phyloP scores from a whole-genome alignment of 352 stramenopile genomes.

The Phytophthora capsici region DNA sequence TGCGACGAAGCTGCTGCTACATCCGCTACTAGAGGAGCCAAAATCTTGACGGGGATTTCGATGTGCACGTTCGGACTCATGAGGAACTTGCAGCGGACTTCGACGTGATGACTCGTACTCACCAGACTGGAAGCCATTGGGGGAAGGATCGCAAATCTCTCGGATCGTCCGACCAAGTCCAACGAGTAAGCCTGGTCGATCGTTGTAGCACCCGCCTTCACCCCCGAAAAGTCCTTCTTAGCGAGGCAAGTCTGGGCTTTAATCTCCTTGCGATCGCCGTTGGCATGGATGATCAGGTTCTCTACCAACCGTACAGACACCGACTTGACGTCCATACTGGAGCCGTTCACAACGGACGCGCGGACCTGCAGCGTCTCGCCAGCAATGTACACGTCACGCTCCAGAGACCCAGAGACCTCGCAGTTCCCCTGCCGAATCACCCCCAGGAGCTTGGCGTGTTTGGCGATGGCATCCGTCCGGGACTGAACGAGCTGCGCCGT shows the following conservation, averaged over 20 bases:
- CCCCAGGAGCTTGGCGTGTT: constrained; percentile 29
- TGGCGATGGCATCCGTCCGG: constrained; percentile 8
- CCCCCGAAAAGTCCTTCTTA: constrained; percentile 23
- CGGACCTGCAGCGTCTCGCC: constrained; percentile 32
- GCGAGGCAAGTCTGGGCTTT: constrained; percentile 20
- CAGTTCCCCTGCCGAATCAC: constrained; percentile 33
- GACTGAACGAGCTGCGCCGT: constrained; percentile 25
- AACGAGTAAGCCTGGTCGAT: constrained; percentile 27
- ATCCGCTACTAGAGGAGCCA: constrained; percentile 7
- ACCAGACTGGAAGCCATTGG: constrained; percentile 25
- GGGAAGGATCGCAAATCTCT: constrained; percentile 20
- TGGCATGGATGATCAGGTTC: constrained; percentile 23
- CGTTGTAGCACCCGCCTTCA: constrained; percentile 21
- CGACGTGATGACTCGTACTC: constrained; percentile 18
- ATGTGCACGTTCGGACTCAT: constrained; percentile 34
- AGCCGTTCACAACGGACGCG: constrained; percentile 29
- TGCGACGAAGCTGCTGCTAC: constrained; percentile 10
- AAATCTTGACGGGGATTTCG: constrained; percentile 36
- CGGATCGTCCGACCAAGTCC: constrained; percentile 22
- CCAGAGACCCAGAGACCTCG: constrained; percentile 26
- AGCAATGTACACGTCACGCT: constrained; percentile 28
- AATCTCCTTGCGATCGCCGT: constrained; percentile 17
- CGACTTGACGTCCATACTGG: constrained; percentile 28
- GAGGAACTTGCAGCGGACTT: constrained; percentile 34
- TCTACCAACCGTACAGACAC: constrained; percentile 26